Evolutionary conservation across 2,329 filamentous ascomycete species (phyloP), one percentile per base, ranked within the genome.

Genomic region (Pseudogymnoascus sp.): DNA sequence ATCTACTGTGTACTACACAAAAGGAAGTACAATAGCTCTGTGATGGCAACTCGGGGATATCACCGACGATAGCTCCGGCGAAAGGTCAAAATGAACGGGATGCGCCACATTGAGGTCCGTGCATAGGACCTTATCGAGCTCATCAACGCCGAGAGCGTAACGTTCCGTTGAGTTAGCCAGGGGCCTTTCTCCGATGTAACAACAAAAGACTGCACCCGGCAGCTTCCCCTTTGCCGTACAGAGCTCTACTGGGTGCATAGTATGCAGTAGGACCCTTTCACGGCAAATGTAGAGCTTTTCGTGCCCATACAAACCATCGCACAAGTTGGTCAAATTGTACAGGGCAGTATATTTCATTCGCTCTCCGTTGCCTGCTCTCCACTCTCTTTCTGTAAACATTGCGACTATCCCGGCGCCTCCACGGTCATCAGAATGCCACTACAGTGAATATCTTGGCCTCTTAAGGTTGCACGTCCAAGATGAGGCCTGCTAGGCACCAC

Each of bases 131-230:
- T 54, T 54, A 54, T 54, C 47, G n/a, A 54, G 26, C 26, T 54
- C 47, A 9, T 29, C 47, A 54, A 54, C 29, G 47, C 26, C 29
- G 47, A 54, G 47, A 54, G 47, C 47, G 47, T 54, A 54, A 54
- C 47, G 47, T 54, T 54, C 26, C 47, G 47, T 54, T 54, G 26
- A 29, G 5, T 54, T 54, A 17, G 47, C 47, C 26, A 54, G 47
- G 47, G 41, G 26, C 9, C n/a, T 15, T 33, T 33, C 29, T 21
- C 47, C 47, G 47, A 54, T 54, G 47, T 54, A 54, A 54, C 47
- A 37, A 37, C 36, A 54, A 33, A 9, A 33, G 47, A 54, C 29
- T 3, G 47, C 29, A 33, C 26, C 6, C 29, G 10, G 29, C 15
- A 54, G 29, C 29, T 54, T 54, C 5, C 29, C 29, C 29, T 6